Evolutionary conservation across 1,284 basidiomycete species (phyloP).

Genomic region (Sporisorium exsertum): DNA sequence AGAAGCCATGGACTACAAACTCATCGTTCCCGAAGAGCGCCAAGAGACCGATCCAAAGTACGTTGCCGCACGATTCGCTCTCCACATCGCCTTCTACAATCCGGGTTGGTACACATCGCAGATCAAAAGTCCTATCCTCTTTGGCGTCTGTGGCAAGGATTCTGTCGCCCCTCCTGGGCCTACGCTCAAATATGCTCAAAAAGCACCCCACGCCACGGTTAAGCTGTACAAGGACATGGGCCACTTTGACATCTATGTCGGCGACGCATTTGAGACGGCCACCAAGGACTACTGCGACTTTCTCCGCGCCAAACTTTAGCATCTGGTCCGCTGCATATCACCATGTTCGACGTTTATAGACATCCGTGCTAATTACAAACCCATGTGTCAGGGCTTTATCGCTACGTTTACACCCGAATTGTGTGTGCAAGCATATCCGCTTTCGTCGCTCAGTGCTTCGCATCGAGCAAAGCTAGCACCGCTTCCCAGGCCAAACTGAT

Average conservation of each 20-base stretch:
- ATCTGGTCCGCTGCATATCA: background rate
- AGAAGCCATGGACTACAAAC: slow-evolving; percentile 21
- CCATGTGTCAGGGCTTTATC: too few species aligned
- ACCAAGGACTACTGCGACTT: slow-evolving; percentile 49
- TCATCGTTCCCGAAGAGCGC: slow-evolving; percentile 27
- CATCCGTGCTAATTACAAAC: too few species aligned
- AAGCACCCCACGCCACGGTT: slow-evolving; percentile 44
- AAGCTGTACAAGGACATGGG: slow-evolving; percentile 49
- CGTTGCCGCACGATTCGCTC: slow-evolving; percentile 51
- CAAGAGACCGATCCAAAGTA: slow-evolving; percentile 9
- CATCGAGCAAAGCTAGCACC: too few species aligned
- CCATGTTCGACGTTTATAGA: too few species aligned
- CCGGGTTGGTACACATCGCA: slow-evolving; percentile 51
- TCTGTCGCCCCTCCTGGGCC: slow-evolving; percentile 50
- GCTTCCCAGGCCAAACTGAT: too few species aligned
- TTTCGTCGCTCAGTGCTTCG: too few species aligned
- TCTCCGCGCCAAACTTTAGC: slow-evolving; percentile 22
- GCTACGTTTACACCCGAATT: too few species aligned
- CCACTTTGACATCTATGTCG: slow-evolving; percentile 63
- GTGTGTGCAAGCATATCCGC: too few species aligned
- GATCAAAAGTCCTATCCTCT: slow-evolving; percentile 53
- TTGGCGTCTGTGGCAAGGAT: slow-evolving; percentile 59
- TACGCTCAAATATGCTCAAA: slow-evolving; percentile 52
- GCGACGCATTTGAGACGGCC: slow-evolving; percentile 45
- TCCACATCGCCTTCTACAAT: slow-evolving; percentile 46